Conservation (phyloP, 805 yeast species). For the Schwanniomyces vanrijiae region DNA sequence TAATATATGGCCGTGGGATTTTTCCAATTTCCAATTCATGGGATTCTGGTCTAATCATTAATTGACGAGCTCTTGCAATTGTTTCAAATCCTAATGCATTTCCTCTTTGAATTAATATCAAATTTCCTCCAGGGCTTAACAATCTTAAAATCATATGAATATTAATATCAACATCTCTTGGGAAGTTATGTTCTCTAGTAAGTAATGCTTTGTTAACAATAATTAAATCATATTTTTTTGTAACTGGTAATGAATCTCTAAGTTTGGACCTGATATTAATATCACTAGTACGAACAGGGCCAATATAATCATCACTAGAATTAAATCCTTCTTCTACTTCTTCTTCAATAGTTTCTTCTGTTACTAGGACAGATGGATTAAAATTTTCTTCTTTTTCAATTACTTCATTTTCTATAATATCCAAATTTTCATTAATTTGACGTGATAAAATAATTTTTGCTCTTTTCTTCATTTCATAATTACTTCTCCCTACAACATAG, state of each 20-base stretch:
- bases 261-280: slow-evolving; percentile 57
- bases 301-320: slow-evolving; percentile 22
- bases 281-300: slow-evolving; percentile 55
- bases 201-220: slow-evolving; percentile 80
- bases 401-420: slow-evolving; percentile 12
- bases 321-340: no score
- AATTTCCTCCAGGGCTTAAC: slow-evolving; percentile 74
- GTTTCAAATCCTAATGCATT: slow-evolving; percentile 86
- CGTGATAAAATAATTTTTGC: slow-evolving; percentile 77
- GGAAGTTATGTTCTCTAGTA: slow-evolving; percentile 58
- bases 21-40: slow-evolving; percentile 55
- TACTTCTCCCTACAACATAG: slow-evolving; percentile 62
- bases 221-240: slow-evolving; percentile 71
- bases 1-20: slow-evolving; percentile 67
- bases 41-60: slow-evolving; percentile 83
- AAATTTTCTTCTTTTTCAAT: slow-evolving; percentile 7
- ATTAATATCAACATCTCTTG: slow-evolving; percentile 69
- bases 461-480: slow-evolving; percentile 67
- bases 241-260: slow-evolving; percentile 50
- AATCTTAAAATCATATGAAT: slow-evolving; percentile 58
- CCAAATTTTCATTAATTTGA: slow-evolving; percentile 51
- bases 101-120: slow-evolving; percentile 84
- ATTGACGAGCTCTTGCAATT: slow-evolving; percentile 86
- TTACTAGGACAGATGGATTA: slow-evolving; percentile 4
- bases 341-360: slow-evolving; percentile 5